Base-by-base conservation (phyloP, 1,284 basidiomycete genomes). In the Vanrija humicola region DNA sequence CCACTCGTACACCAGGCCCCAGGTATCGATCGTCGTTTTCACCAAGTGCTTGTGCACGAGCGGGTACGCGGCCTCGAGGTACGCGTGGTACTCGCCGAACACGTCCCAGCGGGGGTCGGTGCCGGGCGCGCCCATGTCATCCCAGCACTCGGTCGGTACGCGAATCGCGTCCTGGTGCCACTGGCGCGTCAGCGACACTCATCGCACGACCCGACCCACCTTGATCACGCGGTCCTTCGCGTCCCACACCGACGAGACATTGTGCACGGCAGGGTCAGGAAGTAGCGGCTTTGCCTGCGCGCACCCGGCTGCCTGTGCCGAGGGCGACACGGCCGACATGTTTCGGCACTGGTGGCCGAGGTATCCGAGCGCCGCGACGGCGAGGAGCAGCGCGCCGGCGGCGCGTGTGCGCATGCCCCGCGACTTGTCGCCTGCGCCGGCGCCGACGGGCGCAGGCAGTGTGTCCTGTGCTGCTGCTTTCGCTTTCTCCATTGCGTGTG, bases 11-110 rank as follows among this genome's bases (percentile, higher is more conserved):
- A 34, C 46, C 75, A 88, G 68, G 0, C 84, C 86, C 56, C 83
- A 83, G 0, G 82, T 81, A 65, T 86, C 85, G 59, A 88, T 80
- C 60, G 8, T 71, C 73, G 82, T 81, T 1, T 80, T 81, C 38
- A 79, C 69, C 5, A 85, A 76, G 6, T 70, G 74, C 8, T 79
- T 65, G 59, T 86, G 82, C 1, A 69, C 58, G 3, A 56, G 42
- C 10, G 55, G 55, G 38, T 57, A 57, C 8, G 55, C 19, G 18
- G 38, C 34, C 21, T 54, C 51, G 7, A 57, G 51, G 43, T 66
- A 48, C n/a, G 25, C 29, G 34, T 48, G 46, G n/a, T 28, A 34
- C 3, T 29, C 12, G 3, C 10, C 46, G 18, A 48, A 48, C n/a
- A 48, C 29, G 26, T 48, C 46, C 46, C 46, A 48, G 14, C 46